Evolutionary conservation across 768 basidiomycete genomes (phyloP).

Genomic region (Leccinum subgranulosum): DNA sequence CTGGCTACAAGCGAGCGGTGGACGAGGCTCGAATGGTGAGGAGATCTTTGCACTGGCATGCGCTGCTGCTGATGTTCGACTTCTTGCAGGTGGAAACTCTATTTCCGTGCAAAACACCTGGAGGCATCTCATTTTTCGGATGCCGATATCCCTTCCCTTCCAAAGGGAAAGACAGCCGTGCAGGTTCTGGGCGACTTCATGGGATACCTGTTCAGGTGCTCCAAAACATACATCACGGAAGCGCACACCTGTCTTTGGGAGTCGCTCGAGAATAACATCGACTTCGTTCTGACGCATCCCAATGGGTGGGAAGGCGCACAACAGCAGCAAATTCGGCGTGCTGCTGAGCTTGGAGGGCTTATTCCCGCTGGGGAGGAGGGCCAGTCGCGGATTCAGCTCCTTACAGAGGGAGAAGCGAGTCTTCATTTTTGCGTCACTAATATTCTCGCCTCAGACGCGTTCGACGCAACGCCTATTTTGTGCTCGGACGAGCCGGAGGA

Average conservation of each 20-base stretch:
- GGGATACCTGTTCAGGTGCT: slow-evolving; percentile 40
- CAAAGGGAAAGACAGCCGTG: slow-evolving; percentile 9
- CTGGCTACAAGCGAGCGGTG: slow-evolving; percentile 37
- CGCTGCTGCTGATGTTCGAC: not conserved
- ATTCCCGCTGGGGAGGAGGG: slow-evolving; percentile 38
- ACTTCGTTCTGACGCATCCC: slow-evolving; percentile 56
- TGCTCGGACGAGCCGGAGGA: slow-evolving; percentile 18
- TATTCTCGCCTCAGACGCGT: slow-evolving; percentile 35
- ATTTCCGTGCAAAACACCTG: slow-evolving; percentile 32
- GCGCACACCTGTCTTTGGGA: slow-evolving; percentile 42
- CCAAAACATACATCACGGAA: slow-evolving; percentile 43
- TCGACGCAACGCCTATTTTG: slow-evolving; percentile 8
- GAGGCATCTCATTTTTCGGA: slow-evolving; percentile 22
- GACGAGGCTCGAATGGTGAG: slow-evolving; percentile 41
- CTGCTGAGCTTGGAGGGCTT: slow-evolving; percentile 48
- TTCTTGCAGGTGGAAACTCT: slow-evolving; percentile 30
- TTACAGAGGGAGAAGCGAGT: slow-evolving; percentile 61
- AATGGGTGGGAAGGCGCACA: slow-evolving; percentile 63
- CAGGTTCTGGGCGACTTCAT: slow-evolving; percentile 40
- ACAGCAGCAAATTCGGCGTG: slow-evolving; percentile 51
- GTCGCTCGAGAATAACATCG: slow-evolving; percentile 38
- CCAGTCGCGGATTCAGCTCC: slow-evolving; percentile 44
- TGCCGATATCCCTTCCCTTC: slow-evolving; percentile 13
- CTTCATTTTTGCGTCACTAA: slow-evolving; percentile 50
- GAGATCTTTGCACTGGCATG: not conserved